Conservation (phyloP, 2,329 filamentous ascomycete genomes). For the Cordyceps javanica region DNA sequence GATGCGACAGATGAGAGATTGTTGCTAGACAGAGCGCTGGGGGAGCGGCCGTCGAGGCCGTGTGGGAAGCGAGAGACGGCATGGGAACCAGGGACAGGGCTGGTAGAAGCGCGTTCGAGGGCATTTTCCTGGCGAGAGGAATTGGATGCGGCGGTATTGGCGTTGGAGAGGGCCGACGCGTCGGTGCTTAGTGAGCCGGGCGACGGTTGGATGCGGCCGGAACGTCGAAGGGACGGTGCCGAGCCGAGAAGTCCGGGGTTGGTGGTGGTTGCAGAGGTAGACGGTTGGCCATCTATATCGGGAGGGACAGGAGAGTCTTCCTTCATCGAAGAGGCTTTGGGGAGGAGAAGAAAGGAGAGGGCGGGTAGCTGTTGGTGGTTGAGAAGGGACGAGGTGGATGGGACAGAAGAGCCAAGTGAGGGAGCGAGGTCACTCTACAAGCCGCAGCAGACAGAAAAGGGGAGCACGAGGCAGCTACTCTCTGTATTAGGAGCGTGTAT, state of each 20-base stretch:
- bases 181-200: constrained; percentile 24
- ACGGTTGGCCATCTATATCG: constrained; percentile 51
- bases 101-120: constrained; percentile 16
- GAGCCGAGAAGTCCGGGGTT: constrained; percentile 42
- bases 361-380: background rate
- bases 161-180: constrained; percentile 15
- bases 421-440: background rate
- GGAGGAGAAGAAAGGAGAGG: too few species aligned
- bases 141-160: constrained; percentile 23
- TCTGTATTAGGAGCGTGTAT: background rate
- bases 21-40: constrained; percentile 21
- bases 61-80: constrained; percentile 18
- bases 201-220: constrained; percentile 21
- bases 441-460: background rate
- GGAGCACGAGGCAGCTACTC: background rate
- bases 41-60: constrained; percentile 19
- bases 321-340: constrained; percentile 53
- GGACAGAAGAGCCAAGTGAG: background rate
- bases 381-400: background rate
- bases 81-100: constrained; percentile 13
- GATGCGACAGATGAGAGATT: constrained; percentile 33
- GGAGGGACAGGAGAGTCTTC: constrained; percentile 48
- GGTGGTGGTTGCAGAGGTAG: constrained; percentile 43
- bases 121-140: constrained; percentile 14
- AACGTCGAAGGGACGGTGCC: constrained; percentile 28